These are phyloP conservation scores for Calonectria henricotiae DNA, from an alignment of 2,329 filamentous ascomycete species.

Conservation along the genomic window DNA sequence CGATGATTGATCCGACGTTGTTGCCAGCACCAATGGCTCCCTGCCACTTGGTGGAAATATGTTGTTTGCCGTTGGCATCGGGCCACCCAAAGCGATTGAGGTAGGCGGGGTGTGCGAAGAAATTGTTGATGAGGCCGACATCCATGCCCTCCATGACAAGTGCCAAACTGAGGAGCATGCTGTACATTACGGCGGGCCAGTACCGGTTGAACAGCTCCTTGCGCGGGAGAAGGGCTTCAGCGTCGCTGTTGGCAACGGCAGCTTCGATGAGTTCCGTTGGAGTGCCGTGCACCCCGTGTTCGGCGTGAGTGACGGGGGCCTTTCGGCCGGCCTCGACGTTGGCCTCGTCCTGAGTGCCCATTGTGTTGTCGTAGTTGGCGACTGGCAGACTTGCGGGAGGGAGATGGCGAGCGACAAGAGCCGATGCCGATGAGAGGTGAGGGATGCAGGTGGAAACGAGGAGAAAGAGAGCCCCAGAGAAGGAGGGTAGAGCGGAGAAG, in stretches of 20 bases:
- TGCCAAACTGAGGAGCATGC: conserved; percentile 55
- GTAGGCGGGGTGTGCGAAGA: conserved; percentile 63
- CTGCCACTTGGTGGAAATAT: conserved; percentile 66
- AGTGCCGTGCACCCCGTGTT: conserved; percentile 48
- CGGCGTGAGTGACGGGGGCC: conserved; percentile 45
- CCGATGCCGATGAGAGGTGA: conserved; percentile 16
- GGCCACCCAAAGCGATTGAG: conserved; percentile 62
- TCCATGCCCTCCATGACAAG: conserved; percentile 63
- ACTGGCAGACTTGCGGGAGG: neutral
- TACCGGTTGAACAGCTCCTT: conserved; percentile 56
- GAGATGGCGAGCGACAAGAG: neutral
- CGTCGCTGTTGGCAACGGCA: conserved; percentile 53
- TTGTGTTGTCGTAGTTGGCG: conserved; percentile 19
- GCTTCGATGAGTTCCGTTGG: conserved; percentile 56
- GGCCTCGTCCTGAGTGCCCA: conserved; percentile 40
- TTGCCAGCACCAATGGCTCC: conserved; percentile 66
- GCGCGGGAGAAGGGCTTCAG: conserved; percentile 51
- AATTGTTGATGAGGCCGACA: conserved; percentile 59
- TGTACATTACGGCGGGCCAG: conserved; percentile 52
- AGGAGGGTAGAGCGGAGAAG: conserved; percentile 13
- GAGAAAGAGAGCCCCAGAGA: neutral
- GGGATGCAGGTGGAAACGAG: neutral
- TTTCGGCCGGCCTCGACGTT: conserved; percentile 40
- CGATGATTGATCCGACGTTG: conserved; percentile 66
- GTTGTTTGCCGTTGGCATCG: conserved; percentile 56